A percentile compares a stretch with the other conserved stretches of the same genome.
These are phyloP conservation scores for Fusarium buharicum DNA, from an alignment of 2,329 filamentous ascomycete genomes.

Conservation along the genomic window DNA sequence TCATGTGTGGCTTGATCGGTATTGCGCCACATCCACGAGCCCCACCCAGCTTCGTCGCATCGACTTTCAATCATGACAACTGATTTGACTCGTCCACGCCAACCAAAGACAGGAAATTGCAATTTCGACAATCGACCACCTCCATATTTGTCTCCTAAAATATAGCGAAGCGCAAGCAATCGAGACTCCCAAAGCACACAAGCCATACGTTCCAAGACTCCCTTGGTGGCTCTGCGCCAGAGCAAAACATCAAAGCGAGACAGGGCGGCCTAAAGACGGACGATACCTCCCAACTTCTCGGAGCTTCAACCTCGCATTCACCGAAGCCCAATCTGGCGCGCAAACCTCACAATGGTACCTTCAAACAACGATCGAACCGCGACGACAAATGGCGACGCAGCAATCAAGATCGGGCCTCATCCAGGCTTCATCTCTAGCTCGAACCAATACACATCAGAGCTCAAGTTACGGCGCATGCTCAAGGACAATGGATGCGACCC, in stretches of 20 bases:
- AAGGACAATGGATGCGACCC: slow-evolving; percentile 76
- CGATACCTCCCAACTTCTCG: neutral
- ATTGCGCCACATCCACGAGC: slow-evolving; percentile 16
- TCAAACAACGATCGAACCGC: slow-evolving; percentile 14
- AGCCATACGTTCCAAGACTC: neutral
- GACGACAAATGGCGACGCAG: slow-evolving; percentile 34
- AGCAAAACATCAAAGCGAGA: neutral
- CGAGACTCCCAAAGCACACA: neutral
- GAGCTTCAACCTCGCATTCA: neutral
- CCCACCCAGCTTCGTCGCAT: slow-evolving; percentile 35
- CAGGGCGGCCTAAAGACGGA: neutral
- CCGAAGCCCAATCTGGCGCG: neutral
- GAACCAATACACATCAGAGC: slow-evolving; percentile 83
- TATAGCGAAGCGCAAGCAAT: neutral
- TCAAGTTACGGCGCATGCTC: slow-evolving; percentile 79
- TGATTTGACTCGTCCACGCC: slow-evolving; percentile 6
- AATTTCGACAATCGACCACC: no score
- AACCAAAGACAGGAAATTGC: neutral
- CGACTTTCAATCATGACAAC: slow-evolving; percentile 20
- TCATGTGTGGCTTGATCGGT: slow-evolving; percentile 16
- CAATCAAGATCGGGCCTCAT: slow-evolving; percentile 53
- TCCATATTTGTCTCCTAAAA: neutral
- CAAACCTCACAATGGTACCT: slow-evolving; percentile 23
- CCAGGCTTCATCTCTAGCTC: slow-evolving; percentile 62
- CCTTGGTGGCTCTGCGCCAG: neutral